Conservation (phyloP, 768 basidiomycete species). For the Calocera viscosa region DNA sequence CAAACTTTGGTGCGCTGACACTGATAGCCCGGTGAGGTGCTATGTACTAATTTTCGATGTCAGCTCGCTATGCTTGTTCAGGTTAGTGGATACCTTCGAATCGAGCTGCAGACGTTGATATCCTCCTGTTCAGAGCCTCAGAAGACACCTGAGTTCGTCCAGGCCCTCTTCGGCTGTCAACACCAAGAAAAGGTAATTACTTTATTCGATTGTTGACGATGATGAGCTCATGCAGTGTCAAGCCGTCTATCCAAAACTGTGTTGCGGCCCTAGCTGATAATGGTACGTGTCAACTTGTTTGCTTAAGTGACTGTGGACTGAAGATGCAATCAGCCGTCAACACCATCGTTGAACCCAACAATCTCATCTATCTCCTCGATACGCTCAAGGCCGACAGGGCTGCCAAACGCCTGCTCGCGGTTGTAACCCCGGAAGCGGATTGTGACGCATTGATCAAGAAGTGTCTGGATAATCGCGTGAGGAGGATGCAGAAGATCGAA, state of each 20-base stretch:
- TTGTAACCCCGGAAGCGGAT: constrained; percentile 23
- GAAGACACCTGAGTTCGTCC: constrained; percentile 44
- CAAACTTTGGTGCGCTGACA: constrained; percentile 42
- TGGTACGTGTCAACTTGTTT: constrained; percentile 29
- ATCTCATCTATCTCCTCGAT: neutral
- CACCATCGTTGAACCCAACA: neutral
- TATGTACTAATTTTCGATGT: neutral
- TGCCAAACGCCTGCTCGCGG: neutral
- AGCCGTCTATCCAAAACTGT: constrained; percentile 68
- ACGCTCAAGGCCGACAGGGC: neutral
- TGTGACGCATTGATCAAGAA: constrained; percentile 36
- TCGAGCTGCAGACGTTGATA: constrained; percentile 13
- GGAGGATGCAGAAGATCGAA: constrained; percentile 32
- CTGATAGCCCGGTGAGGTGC: neutral
- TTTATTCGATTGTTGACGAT: neutral
- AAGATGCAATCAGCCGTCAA: neutral
- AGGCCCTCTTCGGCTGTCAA: constrained; percentile 56
- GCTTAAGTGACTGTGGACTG: constrained; percentile 14
- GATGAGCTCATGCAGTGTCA: neutral
- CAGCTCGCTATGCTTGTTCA: constrained; percentile 34
- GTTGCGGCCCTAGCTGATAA: constrained; percentile 53
- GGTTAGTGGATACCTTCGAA: constrained; percentile 23
- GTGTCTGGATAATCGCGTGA: constrained; percentile 23
- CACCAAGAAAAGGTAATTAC: constrained; percentile 67
- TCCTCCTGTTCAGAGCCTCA: constrained; percentile 45